Base-by-base conservation (phyloP, 2,329 filamentous ascomycete species). In the Reticulascus tulasneorum region DNA sequence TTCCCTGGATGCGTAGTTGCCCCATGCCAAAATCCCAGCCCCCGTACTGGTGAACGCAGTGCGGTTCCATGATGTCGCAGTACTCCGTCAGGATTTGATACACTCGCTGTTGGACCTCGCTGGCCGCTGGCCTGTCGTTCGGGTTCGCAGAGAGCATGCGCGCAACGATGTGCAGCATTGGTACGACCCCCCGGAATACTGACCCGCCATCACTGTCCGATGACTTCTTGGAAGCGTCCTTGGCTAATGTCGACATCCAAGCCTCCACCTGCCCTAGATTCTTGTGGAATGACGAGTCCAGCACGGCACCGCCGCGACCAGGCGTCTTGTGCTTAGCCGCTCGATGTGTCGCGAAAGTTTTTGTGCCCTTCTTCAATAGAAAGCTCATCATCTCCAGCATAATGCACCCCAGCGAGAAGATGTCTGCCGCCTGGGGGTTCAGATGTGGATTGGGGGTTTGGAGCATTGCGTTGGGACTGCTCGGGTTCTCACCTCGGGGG, bases 351-450 rank as follows among this genome's bases (percentile, higher is more conserved):
- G 77, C 67, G 51, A 88, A 87, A 18, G 80, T 74, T 32, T 75
- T 72, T 2, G 76, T 70, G 35, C 79, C 77, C 47, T 81, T 79
- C 55, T 86, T 85, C 41, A 87, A 59, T 38, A 85, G 64, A 50
- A 85, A 79, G 16, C 79, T 79, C 15, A 88, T 53, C 20, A 89
- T 71, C 45, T 90, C 84, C 12, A 88, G 65, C 42, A 84, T 84
- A 33, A 88, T 71, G 54, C 83, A 85, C 9, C 78, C 84, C 2
- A 88, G 66, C 4, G 82, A 85, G 59, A 84, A 90, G 15, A 89
- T 66, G 53, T 89, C 85, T 28, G 80, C 77, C 42, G 75, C 73
- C 45, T 77, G 74, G 4, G 71, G 67, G 45, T 74, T 67, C 13
- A 71, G 60, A 23, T 67, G 65, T 2, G 66, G 63, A 17, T 63